A percentile compares a stretch with the other conserved stretches of the same genome.
Conservation (phyloP, 2,329 filamentous ascomycete species). For the Tolypocladium sp. region DNA sequence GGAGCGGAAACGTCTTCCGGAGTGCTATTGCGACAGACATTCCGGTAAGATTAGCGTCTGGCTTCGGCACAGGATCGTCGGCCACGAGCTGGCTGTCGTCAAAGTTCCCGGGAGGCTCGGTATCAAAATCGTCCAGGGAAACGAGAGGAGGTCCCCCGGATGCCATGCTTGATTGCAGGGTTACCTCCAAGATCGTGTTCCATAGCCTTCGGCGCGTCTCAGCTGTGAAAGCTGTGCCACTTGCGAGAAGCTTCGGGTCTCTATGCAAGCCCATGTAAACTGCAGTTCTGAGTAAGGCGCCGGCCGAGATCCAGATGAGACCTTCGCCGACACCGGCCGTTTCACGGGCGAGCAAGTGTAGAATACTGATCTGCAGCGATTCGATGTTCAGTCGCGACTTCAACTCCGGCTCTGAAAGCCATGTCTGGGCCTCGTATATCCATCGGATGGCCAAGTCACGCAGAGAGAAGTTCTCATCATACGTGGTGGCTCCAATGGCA, state of each 20-base stretch:
- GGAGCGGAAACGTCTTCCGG: conserved; percentile 29
- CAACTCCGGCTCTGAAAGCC: conserved; percentile 41
- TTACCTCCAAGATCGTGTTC: conserved; percentile 42
- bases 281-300: conserved; percentile 33
- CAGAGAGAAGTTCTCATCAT: conserved; percentile 41
- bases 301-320: conserved; percentile 37
- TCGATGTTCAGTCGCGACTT: conserved; percentile 41
- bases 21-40: conserved; percentile 30
- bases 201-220: conserved; percentile 43
- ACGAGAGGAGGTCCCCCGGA: conserved; percentile 38
- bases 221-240: conserved; percentile 22
- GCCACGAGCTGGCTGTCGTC: conserved; percentile 37
- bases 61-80: conserved; percentile 20
- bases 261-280: conserved; percentile 42
- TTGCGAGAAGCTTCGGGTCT: conserved; percentile 32
- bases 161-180: conserved; percentile 24
- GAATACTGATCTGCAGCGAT: conserved; percentile 35
- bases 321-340: conserved; percentile 27
- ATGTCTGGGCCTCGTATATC: conserved; percentile 48
- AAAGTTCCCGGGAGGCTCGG: conserved; percentile 32
- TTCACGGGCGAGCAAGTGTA: conserved; percentile 34
- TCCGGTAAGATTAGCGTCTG: conserved; percentile 24
- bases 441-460: conserved; percentile 41
- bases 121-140: conserved; percentile 35
- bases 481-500: conserved; percentile 43